Evolutionary conservation across 495 filamentous ascomycete genomes (phyloP), one percentile per base, ranked within the genome.

Genomic region (Neurospora discreta): DNA sequence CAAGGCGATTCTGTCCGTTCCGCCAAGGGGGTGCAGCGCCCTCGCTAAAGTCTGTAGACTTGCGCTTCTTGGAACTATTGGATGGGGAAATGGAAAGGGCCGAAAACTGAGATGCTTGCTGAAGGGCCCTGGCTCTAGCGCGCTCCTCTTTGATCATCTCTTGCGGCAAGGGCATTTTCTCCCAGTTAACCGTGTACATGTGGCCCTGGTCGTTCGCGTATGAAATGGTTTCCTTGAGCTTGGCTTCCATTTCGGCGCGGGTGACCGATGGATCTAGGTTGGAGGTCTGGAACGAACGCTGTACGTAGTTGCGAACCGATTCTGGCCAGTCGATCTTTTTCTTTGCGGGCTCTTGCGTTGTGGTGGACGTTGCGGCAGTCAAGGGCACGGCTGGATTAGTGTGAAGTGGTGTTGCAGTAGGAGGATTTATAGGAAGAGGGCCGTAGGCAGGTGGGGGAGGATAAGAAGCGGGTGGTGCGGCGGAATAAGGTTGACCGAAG

Each of bases 221-320:
- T 68, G 90, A 91, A 76, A 99, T 98, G 76, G 93, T 89, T 30
- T 90, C 79, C 81, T 95, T 97, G 69, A 98, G 83, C 76, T 93
- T 96, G 70, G 84, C 83, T 77, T 97, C 90, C 86, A 97, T 92
- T 39, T 95, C 93, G 43, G 83, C 74, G 71, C 84, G 84, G 68
- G 80, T 78, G 33, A 97, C 88, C 68, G 87, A 87, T n/a, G 86
- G 73, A 70, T 93, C 84, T 23, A 87, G 81, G 75, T 93, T 90
- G 58, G 89, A 88, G 8, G 88, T 85, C 11, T 89, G 90, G 80
- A 98, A 97, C 23, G 91, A 90, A 69, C 94, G 89, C 76, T 93
- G 90, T 16, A 97, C 94, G 76, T 97, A 98, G 68, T 83, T 79
- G 67, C 93, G 92, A 58, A 98, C 92, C 5, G 88, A 85, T 30